Base-by-base conservation (phyloP, 306 rosid genomes). In the Phaseolus lunatus region DNA sequence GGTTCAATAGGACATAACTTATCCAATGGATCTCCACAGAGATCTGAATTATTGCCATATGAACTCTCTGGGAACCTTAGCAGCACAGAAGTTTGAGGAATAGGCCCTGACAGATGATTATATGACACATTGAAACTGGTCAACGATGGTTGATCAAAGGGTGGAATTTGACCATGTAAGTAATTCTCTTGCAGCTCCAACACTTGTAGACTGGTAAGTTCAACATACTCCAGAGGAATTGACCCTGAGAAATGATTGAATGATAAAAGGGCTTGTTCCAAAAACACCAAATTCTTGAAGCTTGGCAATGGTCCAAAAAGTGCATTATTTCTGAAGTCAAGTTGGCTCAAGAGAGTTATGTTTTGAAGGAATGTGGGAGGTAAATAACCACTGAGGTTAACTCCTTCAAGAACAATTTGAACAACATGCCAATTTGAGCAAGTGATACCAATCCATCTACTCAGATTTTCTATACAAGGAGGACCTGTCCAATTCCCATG, bases 401-500 rank as follows among this genome's bases (percentile, higher is more conserved):
- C 73, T 18, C 86, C 91, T 75, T 87, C 81, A 52, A 91, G 83
- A 7, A 48, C 82, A 77, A 91, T 75, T 13, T 72, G 50, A 72
- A 89, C 84, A 70, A 89, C 93, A 77, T 87, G 96, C 81, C 90
- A 72, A 71, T 87, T 84, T 7, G 85, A 84, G 76, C 96, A 89
- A 23, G 58, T 72, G 47, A 91, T 82, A 11, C 96, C 96, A 22
- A 62, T n/a, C 96, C 96, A 89, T 76, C 59, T 84, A 76, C 89
- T 87, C 23, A 29, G 37, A 15, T 76, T 89, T 49, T 58, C 45
- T 77, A 78, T 66, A 68, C 96, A 91, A 47, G 96, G 93, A 12
- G 92, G 96, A 0, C 96, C 93, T 45, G 90, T 89, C 96, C 96
- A 91, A 67, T 87, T 91, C 52, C 79, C 56, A 63, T 87, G 93